Evolutionary conservation across 2,329 filamentous ascomycete species (phyloP).

Genomic region (Lecanicillium sp.): DNA sequence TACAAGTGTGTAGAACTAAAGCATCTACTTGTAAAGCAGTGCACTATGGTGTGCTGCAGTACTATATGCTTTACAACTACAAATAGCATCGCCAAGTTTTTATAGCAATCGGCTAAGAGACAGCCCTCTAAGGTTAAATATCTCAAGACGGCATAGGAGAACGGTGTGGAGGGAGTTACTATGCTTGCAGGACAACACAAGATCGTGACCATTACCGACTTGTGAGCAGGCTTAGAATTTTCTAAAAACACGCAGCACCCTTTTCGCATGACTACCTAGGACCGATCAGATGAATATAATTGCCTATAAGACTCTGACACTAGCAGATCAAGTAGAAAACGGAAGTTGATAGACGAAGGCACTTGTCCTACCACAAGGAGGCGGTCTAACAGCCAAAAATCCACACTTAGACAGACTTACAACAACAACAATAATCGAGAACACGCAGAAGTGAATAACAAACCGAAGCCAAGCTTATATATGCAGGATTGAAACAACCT

Average conservation of each 20-base stretch:
- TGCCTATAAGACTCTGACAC: not conserved
- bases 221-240: no score
- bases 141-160: conserved; percentile 1
- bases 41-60: conserved; percentile 10
- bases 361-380: conserved; percentile 8
- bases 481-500: conserved; percentile 5
- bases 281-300: not conserved
- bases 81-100: conserved; percentile 7
- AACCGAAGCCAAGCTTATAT: conserved; percentile 9
- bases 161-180: conserved; percentile 6
- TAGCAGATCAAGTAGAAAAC: conserved; percentile 1
- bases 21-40: conserved; percentile 8
- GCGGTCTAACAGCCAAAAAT: conserved; percentile 8
- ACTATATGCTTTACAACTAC: conserved; percentile 11
- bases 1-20: conserved; percentile 8
- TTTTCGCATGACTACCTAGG: conserved; percentile 1
- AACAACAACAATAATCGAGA: not conserved
- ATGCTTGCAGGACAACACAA: not conserved
- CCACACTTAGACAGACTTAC: conserved; percentile 2
- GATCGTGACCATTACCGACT: not conserved
- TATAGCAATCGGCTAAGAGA: conserved; percentile 2
- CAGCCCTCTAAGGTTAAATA: conserved; percentile 4
- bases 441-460: not conserved
- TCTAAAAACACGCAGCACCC: not conserved
- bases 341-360: conserved; percentile 7